Evolutionary conservation across 176 grass and related monocot genomes (phyloP), one percentile per base, ranked within the genome.

Genomic region (Carex pumila): DNA sequence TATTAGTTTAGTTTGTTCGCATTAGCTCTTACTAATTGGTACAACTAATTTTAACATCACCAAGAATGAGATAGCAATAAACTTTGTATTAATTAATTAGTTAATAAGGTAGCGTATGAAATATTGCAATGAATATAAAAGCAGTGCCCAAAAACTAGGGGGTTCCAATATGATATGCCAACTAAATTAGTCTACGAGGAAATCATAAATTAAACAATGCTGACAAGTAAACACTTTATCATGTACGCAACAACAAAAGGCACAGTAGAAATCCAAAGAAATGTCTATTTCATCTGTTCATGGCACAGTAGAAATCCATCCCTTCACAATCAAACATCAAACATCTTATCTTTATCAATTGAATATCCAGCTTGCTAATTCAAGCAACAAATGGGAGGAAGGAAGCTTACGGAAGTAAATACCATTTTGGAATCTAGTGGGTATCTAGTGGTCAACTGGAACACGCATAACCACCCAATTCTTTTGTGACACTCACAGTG

Each of bases 281-380:
- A 53, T 31, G 56, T 77, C 25, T 77, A 31, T 15, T 77, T 55
- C 22, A 56, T 53, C 25, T 55, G 49, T 56, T 49, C 21, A 11
- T 6, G 72, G 0, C 13, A 18, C 25, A 17, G 50, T 32, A 76
- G 43, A 56, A 75, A 32, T 13, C 21, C 49, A 55, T 15, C 73
- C 49, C 56, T 55, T 77, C 73, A 56, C 73, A 77, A 77, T 77
- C 73, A 77, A 31, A 17, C 73, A 77, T 77, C 73, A 77, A 31
- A 17, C 73, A 17, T 22, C 73, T 77, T 77, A 56, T 56, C 50
- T 3, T 12, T 31, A 31, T 76, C 22, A 75, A 76, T 54, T 32
- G 49, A 77, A 77, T 56, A 77, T 77, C 56, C 49, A 77, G 12
- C 14, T 32, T 12, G 22, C 25, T 15, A 77, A 55, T 76, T 77